Percentiles rank a stretch among this genome's conserved stretches.
Conservation (phyloP, 164 flowering plant species). For the Annona cherimola region DNA sequence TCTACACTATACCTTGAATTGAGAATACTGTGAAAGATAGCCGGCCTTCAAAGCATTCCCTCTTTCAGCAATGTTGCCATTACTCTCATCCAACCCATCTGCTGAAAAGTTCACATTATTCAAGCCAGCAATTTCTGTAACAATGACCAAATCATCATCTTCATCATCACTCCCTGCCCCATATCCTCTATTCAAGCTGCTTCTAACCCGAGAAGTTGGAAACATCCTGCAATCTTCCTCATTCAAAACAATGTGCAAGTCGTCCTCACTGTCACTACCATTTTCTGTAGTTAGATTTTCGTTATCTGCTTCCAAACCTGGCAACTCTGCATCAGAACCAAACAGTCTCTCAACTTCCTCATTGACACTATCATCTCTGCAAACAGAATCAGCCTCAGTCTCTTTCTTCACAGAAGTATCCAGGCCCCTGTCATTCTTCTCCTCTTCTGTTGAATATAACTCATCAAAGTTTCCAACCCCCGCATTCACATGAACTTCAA, state of each 20-base stretch:
- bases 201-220: conserved; percentile 3
- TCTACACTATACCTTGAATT: conserved; percentile 24
- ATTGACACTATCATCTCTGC: background rate
- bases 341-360: background rate
- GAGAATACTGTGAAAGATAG: conserved; percentile 24
- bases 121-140: conserved; percentile 4
- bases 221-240: conserved; percentile 31
- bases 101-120: conserved; percentile 11
- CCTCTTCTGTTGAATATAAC: conserved; percentile 1
- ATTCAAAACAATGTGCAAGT: conserved; percentile 43
- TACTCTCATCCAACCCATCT: conserved; percentile 21
- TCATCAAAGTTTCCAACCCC: conserved; percentile 6
- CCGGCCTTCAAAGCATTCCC: conserved; percentile 20
- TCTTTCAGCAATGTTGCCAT: conserved; percentile 11
- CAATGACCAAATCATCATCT: conserved; percentile 21
- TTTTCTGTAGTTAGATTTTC: conserved; percentile 10
- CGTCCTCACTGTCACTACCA: conserved; percentile 57
- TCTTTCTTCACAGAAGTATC: background rate
- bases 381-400: background rate
- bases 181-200: conserved; percentile 7
- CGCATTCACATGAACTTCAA: conserved; percentile 33
- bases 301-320: conserved; percentile 1
- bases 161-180: conserved; percentile 19
- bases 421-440: background rate
- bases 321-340: background rate